phyloP scores from a whole-genome alignment of 345 rosid genomes.

The Eucalyptus shirleyi region DNA sequence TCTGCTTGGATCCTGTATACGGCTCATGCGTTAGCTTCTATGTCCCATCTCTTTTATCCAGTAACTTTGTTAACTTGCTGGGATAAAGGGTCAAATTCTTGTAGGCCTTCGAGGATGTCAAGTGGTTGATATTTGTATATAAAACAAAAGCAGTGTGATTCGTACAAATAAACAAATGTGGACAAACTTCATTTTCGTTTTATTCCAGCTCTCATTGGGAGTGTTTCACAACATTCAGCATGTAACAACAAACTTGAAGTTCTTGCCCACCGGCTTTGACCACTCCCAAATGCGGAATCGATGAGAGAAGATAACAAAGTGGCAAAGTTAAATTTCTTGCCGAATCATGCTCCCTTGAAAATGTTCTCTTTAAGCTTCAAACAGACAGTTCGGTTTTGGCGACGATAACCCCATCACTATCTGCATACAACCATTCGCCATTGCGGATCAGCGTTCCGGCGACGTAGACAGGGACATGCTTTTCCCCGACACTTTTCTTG shows the following conservation, averaged over 20 bases:
- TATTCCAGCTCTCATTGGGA: background rate
- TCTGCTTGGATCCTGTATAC: background rate
- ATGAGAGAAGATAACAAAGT: background rate
- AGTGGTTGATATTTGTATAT: background rate
- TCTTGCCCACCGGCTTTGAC: background rate
- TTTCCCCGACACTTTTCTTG: constrained; percentile 77
- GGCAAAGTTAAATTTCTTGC: background rate
- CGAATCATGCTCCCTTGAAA: background rate
- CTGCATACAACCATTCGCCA: constrained; percentile 88
- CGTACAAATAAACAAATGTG: background rate
- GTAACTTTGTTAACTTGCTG: background rate
- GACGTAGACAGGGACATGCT: constrained; percentile 38
- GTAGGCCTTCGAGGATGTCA: background rate
- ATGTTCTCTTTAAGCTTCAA: background rate
- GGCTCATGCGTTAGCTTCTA: background rate
- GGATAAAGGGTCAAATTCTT: background rate
- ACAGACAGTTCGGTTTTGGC: constrained; percentile 48
- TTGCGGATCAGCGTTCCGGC: constrained; percentile 52
- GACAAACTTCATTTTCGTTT: background rate
- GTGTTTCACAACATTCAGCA: background rate
- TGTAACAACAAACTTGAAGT: background rate
- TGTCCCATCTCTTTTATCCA: background rate
- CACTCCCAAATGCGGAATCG: background rate
- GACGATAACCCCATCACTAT: constrained; percentile 69
- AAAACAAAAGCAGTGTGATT: background rate